Base-by-base conservation (phyloP, 495 filamentous ascomycete species). In the Xylaria cubensis region DNA sequence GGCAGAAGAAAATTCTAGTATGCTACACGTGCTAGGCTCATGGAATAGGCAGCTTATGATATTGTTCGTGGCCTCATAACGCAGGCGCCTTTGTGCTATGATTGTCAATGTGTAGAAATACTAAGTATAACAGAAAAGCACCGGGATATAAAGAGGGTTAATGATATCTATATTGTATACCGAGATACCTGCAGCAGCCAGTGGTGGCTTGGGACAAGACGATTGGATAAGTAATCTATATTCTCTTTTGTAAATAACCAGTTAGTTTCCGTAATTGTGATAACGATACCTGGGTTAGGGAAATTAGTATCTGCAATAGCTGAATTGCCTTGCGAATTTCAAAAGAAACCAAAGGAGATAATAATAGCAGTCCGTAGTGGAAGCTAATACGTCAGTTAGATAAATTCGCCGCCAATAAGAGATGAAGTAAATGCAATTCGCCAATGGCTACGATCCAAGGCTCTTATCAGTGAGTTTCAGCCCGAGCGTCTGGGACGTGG, bases 401-500 rank as follows among this genome's bases (percentile, higher is more conserved):
- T 7, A 32, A 36, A 8, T 41, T 41, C 26, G 24, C 64, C 24
- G 36, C 65, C 50, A 67, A 67, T 67, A 44, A 67, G 50, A 67
- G 48, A 42, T 36, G 34, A 42, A 12, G 13, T 56, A 29, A 67
- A 55, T 15, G 29, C 32, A 32, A 67, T 50, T 55, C 10, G 64
- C 64, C 36, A 34, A 67, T 55, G 12, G n/a, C 34, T 50, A 26
- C n/a, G 63, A 65, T 19, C 19, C 39, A 44, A 10, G 34, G n/a
- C 26, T 32, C 65, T 67, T 67, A 67, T 67, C 65, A 50, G 48
- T n/a, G 36, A 39, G n/a, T 36, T 29, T 26, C 61, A 55, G 64
- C 65, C 50, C 65, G 50, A 51, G 32, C 13, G 65, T 56, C 65
- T 67, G 65, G 65, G 36, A 67, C 64, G 29, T 39, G 24, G 61